Evolutionary conservation across 306 rosid genomes (phyloP), one percentile per base, ranked within the genome.

Genomic region (Medicago lupulina): DNA sequence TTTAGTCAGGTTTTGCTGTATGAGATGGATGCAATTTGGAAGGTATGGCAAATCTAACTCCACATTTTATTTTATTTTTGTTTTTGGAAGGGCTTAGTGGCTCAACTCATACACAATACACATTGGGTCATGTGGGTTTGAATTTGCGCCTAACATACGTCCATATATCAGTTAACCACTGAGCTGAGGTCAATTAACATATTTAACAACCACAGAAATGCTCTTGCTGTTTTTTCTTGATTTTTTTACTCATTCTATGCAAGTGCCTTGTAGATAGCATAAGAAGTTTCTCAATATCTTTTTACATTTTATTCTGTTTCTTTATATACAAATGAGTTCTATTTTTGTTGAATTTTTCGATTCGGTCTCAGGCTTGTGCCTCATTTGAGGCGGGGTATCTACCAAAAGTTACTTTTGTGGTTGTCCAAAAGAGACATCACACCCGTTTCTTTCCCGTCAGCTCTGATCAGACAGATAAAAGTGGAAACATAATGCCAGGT

Each of bases 401-500:
- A 18, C 97, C 96, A 0, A 81, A 28, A 0, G 78, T 93, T 14
- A 93, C 98, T 6, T 93, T 91, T 76, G 78, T 89, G 1, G 98
- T 91, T 23, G 98, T 93, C 12, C 93, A 85, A 62, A 93, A 91
- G 73, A 82, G 98, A 53, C 97, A 93, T 7, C 96, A 91, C 38
- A 93, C 98, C 0, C 86, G 97, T 3, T 74, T 93, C 15, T 93
- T 91, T 39, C 89, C 98, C 0, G 39, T 47, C 65, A 57, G 50
- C 2, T 75, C 81, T 0, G 49, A 70, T 47, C 79, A 74, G 31
- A 81, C 73, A 0, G 99, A 95, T 50, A 73, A 1, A 47, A 92
- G 97, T 66, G 96, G 97, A 71, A 95, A 95, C 65, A 85, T 95
- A 60, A 81, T 74, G 36, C 97, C 97, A 86, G 99, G 96, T 93